Evolutionary conservation across 495 filamentous ascomycete species (phyloP), one percentile per base, ranked within the genome.

Genomic region (Saxispiralis lemnorum): DNA sequence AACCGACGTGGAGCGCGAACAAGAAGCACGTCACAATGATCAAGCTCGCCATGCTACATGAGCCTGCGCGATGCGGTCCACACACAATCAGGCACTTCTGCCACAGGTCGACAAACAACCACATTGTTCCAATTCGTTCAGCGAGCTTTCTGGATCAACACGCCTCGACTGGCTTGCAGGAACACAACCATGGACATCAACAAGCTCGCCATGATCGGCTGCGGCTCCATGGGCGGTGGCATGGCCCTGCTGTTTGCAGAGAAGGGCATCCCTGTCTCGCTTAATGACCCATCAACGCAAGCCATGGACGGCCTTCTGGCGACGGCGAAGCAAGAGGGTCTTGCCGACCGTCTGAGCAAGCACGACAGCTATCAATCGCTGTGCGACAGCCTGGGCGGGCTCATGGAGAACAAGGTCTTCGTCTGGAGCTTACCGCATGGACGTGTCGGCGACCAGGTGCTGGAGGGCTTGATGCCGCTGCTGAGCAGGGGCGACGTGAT

Each of bases 371-470:
- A 51, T 32, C 40, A 50, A 28, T 33, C 30, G 12, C 47, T 56
- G 5, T 55, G 52, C 46, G 39, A 44, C 21, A 45, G 35, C 20
- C 35, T 52, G 12, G 39, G 44, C 21, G 43, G 35, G 15, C 31
- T 52, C 6, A 46, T 42, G 31, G 42, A 17, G 24, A 46, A 46
- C 12, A 61, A 59, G 38, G 56, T 68, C 7, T 74, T 83, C 51
- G 60, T 83, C 44, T 82, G 83, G 55, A 75, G 70, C 16, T 64
- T 81, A 37, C 73, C 81, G 0, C 79, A 83, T 45, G 78, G 81
- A n/a, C 57, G 54, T n/a, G 69, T 73, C 0, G 77, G 69, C 10
- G 81, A 84, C 52, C 67, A 63, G 0, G 77, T 79, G n/a, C 57
- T 84, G 4, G 66, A 66, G 2, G 66, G 66, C 41, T 59, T 84